Conservation (phyloP, 2,329 filamentous ascomycete genomes). For the Fusarium sp. region DNA sequence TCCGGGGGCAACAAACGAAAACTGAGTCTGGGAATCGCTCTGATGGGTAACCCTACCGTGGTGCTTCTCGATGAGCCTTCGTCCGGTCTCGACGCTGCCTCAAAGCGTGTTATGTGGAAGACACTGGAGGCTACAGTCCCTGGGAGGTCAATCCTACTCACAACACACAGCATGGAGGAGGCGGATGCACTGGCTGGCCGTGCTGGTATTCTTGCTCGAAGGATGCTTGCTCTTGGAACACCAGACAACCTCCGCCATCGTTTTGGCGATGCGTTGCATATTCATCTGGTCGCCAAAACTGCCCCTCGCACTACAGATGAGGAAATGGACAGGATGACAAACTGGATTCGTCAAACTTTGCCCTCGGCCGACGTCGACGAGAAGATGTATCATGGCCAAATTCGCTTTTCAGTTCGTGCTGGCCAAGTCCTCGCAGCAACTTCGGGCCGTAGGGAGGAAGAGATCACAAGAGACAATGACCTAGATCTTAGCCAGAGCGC, state of each 20-base stretch:
- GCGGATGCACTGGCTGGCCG: slow-evolving; percentile 87
- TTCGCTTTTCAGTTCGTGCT: slow-evolving; percentile 83
- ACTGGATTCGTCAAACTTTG: slow-evolving; percentile 74
- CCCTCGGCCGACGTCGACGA: slow-evolving; percentile 76
- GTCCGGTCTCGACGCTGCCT: slow-evolving; percentile 89
- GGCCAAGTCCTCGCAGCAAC: slow-evolving; percentile 52
- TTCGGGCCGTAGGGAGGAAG: slow-evolving; percentile 36
- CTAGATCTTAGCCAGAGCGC: slow-evolving; percentile 58
- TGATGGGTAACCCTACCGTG: slow-evolving; percentile 92
- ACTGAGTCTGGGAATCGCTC: slow-evolving; percentile 85
- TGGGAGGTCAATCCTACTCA: slow-evolving; percentile 86
- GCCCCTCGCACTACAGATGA: slow-evolving; percentile 78
- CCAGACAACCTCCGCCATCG: slow-evolving; percentile 77
- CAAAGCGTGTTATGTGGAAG: slow-evolving; percentile 93
- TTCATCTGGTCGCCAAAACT: slow-evolving; percentile 81
- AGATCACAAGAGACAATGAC: slow-evolving; percentile 38
- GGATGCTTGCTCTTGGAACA: slow-evolving; percentile 87
- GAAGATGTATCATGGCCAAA: slow-evolving; percentile 85
- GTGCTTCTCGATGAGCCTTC: slow-evolving; percentile 90
- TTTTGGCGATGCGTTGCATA: slow-evolving; percentile 83
- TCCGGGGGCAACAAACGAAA: slow-evolving; percentile 97
- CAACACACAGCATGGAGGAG: slow-evolving; percentile 96
- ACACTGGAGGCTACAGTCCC: slow-evolving; percentile 80
- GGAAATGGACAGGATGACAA: slow-evolving; percentile 75
- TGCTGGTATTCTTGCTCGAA: slow-evolving; percentile 85